These are phyloP conservation scores for Lactarius vividus DNA, from an alignment of 768 basidiomycete species.

Conservation along the genomic window DNA sequence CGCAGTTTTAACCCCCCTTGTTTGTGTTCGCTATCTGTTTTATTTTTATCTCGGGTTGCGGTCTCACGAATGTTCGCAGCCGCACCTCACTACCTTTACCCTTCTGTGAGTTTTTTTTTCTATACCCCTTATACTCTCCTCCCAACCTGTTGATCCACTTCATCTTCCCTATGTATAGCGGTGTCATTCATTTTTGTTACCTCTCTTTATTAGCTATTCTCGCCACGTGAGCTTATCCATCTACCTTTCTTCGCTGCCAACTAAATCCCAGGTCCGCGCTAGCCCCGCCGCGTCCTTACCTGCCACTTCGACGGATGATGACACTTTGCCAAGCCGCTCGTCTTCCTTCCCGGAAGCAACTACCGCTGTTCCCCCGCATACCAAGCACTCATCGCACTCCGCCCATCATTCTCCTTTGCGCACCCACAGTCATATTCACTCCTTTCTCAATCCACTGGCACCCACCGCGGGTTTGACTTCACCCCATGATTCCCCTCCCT, in stretches of 20 bases:
- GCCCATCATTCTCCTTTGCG: background rate
- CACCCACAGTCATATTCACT: background rate
- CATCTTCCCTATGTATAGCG: background rate
- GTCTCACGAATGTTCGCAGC: background rate
- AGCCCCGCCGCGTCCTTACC: background rate
- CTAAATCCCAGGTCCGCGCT: background rate
- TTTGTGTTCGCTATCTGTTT: background rate
- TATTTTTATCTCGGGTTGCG: background rate
- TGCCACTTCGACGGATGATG: background rate
- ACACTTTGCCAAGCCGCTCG: background rate
- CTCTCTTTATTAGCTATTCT: background rate
- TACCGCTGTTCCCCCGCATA: background rate
- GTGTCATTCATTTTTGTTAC: background rate
- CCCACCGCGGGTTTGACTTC: constrained; percentile 1
- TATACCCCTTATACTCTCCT: background rate
- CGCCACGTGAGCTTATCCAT: constrained; percentile 3
- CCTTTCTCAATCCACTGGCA: background rate
- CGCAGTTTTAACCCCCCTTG: background rate
- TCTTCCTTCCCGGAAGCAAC: background rate
- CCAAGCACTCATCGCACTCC: background rate
- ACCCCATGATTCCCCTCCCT: constrained; percentile 7
- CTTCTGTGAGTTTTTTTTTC: background rate
- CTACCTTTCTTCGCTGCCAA: background rate
- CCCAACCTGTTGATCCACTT: background rate
- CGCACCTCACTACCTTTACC: background rate